Evolutionary conservation across 805 yeast genomes (phyloP).

Genomic region (Metschnikowia dekortorum): DNA sequence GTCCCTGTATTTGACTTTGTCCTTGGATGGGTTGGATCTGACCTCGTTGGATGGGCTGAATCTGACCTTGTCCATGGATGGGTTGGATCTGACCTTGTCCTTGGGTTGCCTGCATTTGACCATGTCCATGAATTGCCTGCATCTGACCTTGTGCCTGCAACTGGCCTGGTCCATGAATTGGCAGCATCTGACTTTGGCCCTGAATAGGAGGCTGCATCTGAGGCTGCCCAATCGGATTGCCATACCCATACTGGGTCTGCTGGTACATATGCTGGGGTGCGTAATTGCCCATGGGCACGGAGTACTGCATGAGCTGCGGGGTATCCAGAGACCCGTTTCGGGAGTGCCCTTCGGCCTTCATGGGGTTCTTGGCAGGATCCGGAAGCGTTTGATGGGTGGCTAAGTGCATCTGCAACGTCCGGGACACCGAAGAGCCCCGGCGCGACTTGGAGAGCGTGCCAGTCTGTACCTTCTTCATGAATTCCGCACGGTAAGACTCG

Average conservation of each 20-base stretch:
- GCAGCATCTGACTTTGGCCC: neutral
- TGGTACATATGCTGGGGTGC: slow-evolving; percentile 3
- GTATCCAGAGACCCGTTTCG: neutral
- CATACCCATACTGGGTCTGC: neutral
- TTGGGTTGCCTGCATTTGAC: neutral
- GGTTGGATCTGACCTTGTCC: neutral
- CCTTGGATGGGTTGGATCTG: neutral
- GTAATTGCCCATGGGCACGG: neutral
- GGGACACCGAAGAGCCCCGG: slow-evolving; percentile 75
- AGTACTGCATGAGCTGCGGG: neutral
- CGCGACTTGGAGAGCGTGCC: slow-evolving; percentile 72
- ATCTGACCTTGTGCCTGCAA: slow-evolving; percentile 3
- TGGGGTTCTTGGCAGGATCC: slow-evolving; percentile 23
- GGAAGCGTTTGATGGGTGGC: slow-evolving; percentile 54
- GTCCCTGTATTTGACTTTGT: neutral
- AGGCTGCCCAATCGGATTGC: neutral
- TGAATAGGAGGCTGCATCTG: neutral
- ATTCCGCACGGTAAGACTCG: slow-evolving; percentile 78
- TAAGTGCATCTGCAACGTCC: slow-evolving; percentile 74
- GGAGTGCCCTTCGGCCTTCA: neutral
- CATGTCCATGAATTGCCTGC: neutral
- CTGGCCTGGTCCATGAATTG: neutral
- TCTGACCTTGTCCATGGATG: neutral
- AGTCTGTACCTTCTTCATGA: slow-evolving; percentile 69
- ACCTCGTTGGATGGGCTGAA: neutral